Evolutionary conservation across 2,329 filamentous ascomycete species (phyloP).

Genomic region (Aureobasidium sp.): DNA sequence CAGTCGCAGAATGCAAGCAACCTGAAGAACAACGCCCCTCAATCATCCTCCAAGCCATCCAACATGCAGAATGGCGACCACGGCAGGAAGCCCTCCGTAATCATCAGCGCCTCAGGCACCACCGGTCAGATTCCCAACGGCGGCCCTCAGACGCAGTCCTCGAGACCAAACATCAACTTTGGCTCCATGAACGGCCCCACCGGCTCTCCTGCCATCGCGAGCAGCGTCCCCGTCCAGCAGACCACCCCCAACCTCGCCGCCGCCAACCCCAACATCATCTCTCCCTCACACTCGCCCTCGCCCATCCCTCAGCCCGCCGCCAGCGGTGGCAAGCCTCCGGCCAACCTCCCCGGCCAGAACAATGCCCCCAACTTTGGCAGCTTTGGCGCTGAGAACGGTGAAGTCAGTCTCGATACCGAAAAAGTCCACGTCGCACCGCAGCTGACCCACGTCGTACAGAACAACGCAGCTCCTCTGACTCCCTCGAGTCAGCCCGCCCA

Average conservation of each 20-base stretch:
- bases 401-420: constrained; percentile 58
- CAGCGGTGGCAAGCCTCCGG: constrained; percentile 76
- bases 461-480: constrained; percentile 39
- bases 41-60: constrained; percentile 56
- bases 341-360: constrained; percentile 62
- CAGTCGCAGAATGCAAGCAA: constrained; percentile 60
- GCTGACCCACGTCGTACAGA: constrained; percentile 13
- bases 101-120: constrained; percentile 78
- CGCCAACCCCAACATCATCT: constrained; percentile 66
- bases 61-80: constrained; percentile 52
- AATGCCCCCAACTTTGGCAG: constrained; percentile 76
- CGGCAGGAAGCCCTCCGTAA: constrained; percentile 79
- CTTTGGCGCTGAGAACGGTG: constrained; percentile 62
- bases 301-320: constrained; percentile 86
- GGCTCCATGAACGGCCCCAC: constrained; percentile 58
- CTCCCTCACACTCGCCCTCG: constrained; percentile 81
- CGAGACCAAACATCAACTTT: constrained; percentile 65
- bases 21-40: constrained; percentile 60
- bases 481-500: constrained; percentile 64
- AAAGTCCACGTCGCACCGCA: neutral
- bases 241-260: constrained; percentile 52
- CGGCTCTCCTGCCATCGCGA: constrained; percentile 53
- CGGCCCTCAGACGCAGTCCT: constrained; percentile 50
- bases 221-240: constrained; percentile 57
- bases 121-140: constrained; percentile 73